Evolutionary conservation across 768 basidiomycete species (phyloP), one percentile per base, ranked within the genome.

Genomic region (Hydnum rufescens): DNA sequence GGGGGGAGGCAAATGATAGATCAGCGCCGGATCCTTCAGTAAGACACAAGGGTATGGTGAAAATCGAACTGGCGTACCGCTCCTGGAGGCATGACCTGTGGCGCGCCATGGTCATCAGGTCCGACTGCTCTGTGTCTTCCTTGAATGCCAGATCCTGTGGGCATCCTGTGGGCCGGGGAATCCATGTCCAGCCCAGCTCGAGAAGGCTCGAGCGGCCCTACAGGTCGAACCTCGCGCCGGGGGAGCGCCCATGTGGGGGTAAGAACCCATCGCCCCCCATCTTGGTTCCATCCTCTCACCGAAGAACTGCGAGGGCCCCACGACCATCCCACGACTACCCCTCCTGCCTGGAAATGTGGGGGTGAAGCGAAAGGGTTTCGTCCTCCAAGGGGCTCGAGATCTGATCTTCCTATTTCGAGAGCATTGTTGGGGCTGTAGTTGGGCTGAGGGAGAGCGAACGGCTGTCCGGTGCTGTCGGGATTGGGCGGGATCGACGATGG

Each of bases 231-330:
- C 89, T 71, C 23, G 88, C 89, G 22, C 87, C 86, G 3, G 81
- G 83, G 49, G 89, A 89, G 4, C 82, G 88, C n/a, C 86, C 89
- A 64, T 87, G 70, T 0, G 82, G 82, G 4, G 88, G 88, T 28
- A 93, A 68, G 60, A 69, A 90, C 3, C 87, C 88, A 60, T 92
- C 86, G 13, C 89, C 88, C 85, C 87, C 87, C 88, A 92, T 16
- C 77, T 80, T 30, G 54, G 55, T 16, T 63, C 63, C 51, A 70
- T 70, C 29, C 70, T 67, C 34, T 70, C 62, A 8, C 72, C 64
- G 63, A 92, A 89, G 5, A 92, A 81, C 61, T 90, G 85, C 52
- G 79, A 71, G 4, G 84, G 86, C 1, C 88, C 89, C 51, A 89
- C 82, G 62, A 75, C 78, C 88, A 92, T 93, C 1, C 89, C 88